Conservation (phyloP, 2,329 filamentous ascomycete genomes). For the Ustilaginoidea virens region DNA sequence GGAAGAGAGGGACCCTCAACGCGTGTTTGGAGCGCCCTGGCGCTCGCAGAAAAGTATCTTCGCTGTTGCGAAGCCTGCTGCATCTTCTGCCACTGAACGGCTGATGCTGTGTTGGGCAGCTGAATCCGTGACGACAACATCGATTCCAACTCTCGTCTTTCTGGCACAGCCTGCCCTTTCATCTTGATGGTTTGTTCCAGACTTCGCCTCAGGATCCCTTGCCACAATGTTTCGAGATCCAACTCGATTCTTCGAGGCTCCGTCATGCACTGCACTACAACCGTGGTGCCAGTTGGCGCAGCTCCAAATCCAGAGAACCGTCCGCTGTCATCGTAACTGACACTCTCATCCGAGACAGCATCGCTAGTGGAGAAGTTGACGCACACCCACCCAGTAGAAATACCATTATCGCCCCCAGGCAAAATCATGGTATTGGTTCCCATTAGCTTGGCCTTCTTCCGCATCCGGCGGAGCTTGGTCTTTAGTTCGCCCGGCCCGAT, state of each 20-base stretch:
- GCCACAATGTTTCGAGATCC: slow-evolving; percentile 38
- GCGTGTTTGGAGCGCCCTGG: slow-evolving; percentile 10
- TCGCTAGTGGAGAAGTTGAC: slow-evolving; percentile 69
- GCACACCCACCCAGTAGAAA: slow-evolving; percentile 91
- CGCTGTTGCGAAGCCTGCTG: slow-evolving; percentile 18
- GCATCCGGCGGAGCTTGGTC: slow-evolving; percentile 65
- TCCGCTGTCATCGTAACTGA: slow-evolving; percentile 30
- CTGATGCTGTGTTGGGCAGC: slow-evolving; percentile 14
- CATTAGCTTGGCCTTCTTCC: slow-evolving; percentile 66
- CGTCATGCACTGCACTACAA: slow-evolving; percentile 44
- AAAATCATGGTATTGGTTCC: slow-evolving; percentile 54
- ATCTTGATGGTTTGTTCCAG: slow-evolving; percentile 16
- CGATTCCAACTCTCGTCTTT: slow-evolving; percentile 14
- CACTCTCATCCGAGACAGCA: slow-evolving; percentile 29
- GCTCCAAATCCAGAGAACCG: slow-evolving; percentile 66
- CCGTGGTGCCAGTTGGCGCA: slow-evolving; percentile 29
- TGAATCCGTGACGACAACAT: slow-evolving; percentile 18
- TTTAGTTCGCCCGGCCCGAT: slow-evolving; percentile 85
- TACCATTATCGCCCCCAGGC: slow-evolving; percentile 61
- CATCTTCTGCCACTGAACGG: slow-evolving; percentile 19
- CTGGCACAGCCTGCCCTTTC: slow-evolving; percentile 11
- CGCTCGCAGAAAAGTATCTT: slow-evolving; percentile 18
- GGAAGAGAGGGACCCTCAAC: too few relatives aligned
- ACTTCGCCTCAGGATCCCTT: slow-evolving; percentile 21
- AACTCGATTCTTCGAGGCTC: slow-evolving; percentile 36